phyloP scores from a whole-genome alignment of 306 rosid genomes.

The Quercus alba region DNA sequence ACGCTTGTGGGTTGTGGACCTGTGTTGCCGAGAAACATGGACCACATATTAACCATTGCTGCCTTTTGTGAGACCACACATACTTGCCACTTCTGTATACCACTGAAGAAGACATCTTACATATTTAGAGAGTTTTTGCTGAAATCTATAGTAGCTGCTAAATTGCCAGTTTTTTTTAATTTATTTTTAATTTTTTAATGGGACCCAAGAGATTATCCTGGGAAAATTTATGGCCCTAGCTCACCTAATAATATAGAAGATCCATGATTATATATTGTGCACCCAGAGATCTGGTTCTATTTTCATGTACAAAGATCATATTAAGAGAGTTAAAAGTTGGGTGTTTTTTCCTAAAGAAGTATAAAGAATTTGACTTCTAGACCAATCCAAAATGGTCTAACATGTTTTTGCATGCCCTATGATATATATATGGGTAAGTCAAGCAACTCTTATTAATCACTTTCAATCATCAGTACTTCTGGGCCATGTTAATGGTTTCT shows the following conservation, averaged over 20 bases:
- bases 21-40: conserved; percentile 32
- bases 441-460: not conserved
- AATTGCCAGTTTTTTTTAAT: not conserved
- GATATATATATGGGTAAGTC: not conserved
- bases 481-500: too few species aligned
- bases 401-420: not conserved
- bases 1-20: conserved; percentile 52
- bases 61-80: conserved; percentile 68
- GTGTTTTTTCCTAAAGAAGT: not conserved
- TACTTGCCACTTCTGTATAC: conserved; percentile 52
- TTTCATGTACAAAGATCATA: not conserved
- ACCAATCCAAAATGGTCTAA: not conserved
- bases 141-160: not conserved
- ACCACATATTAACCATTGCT: conserved; percentile 49
- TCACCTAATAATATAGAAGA: not conserved
- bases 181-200: not conserved
- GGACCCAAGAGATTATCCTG: not conserved
- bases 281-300: not conserved
- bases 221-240: not conserved
- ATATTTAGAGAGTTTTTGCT: not conserved
- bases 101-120: conserved; percentile 38
- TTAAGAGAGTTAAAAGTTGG: not conserved
- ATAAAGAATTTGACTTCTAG: not conserved
- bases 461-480: too few species aligned
- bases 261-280: not conserved